Evolutionary conservation across 192 early-diverging fungal species (phyloP).

Genomic region (Backusella psychrophila): DNA sequence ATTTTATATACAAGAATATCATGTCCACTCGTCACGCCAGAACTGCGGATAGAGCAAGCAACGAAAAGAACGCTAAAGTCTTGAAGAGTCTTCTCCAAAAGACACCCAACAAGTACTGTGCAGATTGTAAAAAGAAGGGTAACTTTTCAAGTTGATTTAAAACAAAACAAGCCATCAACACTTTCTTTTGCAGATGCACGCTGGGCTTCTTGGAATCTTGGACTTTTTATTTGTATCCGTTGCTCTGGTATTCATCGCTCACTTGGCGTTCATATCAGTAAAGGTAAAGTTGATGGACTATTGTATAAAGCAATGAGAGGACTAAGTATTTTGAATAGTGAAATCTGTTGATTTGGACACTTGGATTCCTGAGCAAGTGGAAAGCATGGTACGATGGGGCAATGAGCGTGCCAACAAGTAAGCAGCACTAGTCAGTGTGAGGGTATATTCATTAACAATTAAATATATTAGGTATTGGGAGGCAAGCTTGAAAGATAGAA

Average conservation of each 20-base stretch:
- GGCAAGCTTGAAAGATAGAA: constrained; percentile 39
- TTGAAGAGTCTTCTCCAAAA: constrained; percentile 69
- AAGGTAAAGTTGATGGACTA: constrained; percentile 51
- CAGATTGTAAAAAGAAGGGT: constrained; percentile 84
- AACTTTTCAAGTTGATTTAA: neutral
- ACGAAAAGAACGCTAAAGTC: constrained; percentile 68
- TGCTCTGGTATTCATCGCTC: constrained; percentile 77
- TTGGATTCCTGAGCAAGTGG: constrained; percentile 78
- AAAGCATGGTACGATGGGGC: constrained; percentile 79
- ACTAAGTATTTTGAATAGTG: constrained; percentile 43
- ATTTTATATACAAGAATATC: neutral
- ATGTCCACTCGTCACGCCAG: constrained; percentile 67
- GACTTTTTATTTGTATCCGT: constrained; percentile 60
- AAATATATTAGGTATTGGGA: constrained; percentile 49
- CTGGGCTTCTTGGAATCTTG: constrained; percentile 67
- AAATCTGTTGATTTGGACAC: constrained; percentile 82
- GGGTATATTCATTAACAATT: neutral
- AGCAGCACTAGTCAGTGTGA: constrained; percentile 4
- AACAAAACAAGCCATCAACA: neutral
- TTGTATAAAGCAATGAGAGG: neutral
- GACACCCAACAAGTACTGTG: constrained; percentile 71
- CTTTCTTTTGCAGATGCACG: constrained; percentile 54
- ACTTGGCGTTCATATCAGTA: constrained; percentile 82
- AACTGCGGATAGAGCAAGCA: constrained; percentile 65
- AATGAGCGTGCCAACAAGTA: constrained; percentile 69